phyloP scores from a whole-genome alignment of 2,329 filamentous ascomycete genomes.

The Fusarium odoratissimum region DNA sequence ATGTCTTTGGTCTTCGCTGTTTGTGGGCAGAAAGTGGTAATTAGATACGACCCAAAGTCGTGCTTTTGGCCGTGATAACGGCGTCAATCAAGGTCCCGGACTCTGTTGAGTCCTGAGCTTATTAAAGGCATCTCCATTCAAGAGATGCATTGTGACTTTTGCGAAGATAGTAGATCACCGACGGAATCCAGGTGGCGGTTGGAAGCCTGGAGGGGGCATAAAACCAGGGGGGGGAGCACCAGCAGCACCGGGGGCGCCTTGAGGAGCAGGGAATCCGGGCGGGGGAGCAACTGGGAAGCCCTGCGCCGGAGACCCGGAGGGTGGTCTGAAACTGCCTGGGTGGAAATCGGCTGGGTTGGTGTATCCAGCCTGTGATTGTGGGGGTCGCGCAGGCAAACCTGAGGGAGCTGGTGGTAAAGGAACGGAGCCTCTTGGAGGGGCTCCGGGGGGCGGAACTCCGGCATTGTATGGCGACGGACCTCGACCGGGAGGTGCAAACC shows the following conservation, averaged over 20 bases:
- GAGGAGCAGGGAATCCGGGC: conserved; percentile 54
- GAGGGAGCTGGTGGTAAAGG: conserved; percentile 62
- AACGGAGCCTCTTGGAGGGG: conserved; percentile 46
- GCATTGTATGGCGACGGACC: conserved; percentile 52
- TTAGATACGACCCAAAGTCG: conserved; percentile 35
- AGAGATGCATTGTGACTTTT: conserved; percentile 24
- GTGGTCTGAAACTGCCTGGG: conserved; percentile 56
- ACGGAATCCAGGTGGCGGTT: conserved; percentile 59
- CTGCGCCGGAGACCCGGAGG: conserved; percentile 51
- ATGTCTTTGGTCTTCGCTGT: conserved; percentile 33
- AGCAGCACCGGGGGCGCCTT: conserved; percentile 48
- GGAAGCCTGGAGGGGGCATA: conserved; percentile 57
- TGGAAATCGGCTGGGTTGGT: conserved; percentile 62
- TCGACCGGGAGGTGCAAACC: conserved; percentile 53
- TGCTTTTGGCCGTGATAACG: conserved; percentile 26
- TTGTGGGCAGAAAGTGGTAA: conserved; percentile 29
- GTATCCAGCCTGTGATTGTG: conserved; percentile 58
- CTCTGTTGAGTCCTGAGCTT: conserved; percentile 31
- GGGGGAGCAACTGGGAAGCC: conserved; percentile 56
- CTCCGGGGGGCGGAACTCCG: conserved; percentile 42
- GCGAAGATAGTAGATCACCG: conserved; percentile 44
- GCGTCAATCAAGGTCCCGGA: conserved; percentile 27
- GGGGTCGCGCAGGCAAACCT: conserved; percentile 63
- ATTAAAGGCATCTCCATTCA: conserved; percentile 20
- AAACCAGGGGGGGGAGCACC: conserved; percentile 56